phyloP scores from a whole-genome alignment of 805 yeast species.

The Saturnispora bothae region DNA sequence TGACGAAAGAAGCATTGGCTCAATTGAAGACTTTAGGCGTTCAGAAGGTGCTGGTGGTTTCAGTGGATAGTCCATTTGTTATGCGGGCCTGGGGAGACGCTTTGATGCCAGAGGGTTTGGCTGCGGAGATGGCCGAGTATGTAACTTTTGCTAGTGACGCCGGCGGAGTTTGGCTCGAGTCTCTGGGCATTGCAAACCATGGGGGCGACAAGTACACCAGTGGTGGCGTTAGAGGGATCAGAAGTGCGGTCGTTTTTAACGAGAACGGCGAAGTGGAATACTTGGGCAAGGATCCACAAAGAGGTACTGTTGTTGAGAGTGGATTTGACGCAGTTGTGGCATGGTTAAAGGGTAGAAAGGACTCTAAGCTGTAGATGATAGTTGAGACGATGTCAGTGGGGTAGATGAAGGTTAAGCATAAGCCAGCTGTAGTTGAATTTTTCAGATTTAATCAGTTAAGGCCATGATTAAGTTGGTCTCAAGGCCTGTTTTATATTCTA shows the following conservation, averaged over 20 bases:
- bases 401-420: no score
- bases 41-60: constrained; percentile 28
- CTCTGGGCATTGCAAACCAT: constrained; percentile 10
- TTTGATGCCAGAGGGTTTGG: constrained; percentile 22
- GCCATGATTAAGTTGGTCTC: no score
- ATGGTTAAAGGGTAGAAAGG: no score
- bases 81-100: constrained; percentile 38
- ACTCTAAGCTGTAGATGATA: no score
- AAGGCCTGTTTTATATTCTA: no score
- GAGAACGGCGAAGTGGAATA: constrained; percentile 24
- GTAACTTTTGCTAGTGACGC: constrained; percentile 49
- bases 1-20: constrained; percentile 22
- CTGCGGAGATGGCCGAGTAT: constrained; percentile 11
- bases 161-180: constrained; percentile 18
- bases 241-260: constrained; percentile 66
- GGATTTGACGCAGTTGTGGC: constrained; percentile 12
- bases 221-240: constrained; percentile 17
- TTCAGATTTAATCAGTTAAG: no score
- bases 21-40: constrained; percentile 30
- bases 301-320: constrained; percentile 17
- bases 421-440: background rate
- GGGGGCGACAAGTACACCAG: constrained; percentile 9
- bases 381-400: no score
- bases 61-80: constrained; percentile 35
- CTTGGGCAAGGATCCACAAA: constrained; percentile 34